These are phyloP conservation scores for Collybia nuda DNA, from an alignment of 768 basidiomycete genomes.

Conservation along the genomic window DNA sequence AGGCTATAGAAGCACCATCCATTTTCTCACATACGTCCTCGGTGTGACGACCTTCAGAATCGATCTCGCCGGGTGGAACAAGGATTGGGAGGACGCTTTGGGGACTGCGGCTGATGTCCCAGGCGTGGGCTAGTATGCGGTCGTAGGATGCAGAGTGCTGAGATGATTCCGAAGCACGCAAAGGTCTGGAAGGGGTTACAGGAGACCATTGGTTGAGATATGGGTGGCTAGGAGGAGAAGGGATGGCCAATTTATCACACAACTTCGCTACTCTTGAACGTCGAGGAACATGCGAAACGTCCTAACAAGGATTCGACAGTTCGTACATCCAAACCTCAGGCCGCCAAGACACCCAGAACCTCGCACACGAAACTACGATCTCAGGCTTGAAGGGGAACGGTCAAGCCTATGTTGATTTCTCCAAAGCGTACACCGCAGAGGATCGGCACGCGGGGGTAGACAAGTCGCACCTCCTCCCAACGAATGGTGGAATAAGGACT, in stretches of 20 bases:
- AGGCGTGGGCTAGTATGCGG: not conserved
- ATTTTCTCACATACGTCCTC: too few relatives aligned
- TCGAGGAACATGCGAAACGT: slow-evolving; percentile 8
- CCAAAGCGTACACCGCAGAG: not conserved
- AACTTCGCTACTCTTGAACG: slow-evolving; percentile 16
- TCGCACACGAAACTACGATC: slow-evolving; percentile 15
- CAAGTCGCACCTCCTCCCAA: slow-evolving; percentile 10
- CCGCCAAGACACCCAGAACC: slow-evolving; percentile 10
- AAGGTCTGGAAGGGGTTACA: not conserved
- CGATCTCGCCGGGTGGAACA: slow-evolving; percentile 15
- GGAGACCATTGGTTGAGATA: not conserved
- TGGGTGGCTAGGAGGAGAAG: not conserved
- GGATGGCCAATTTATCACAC: slow-evolving; percentile 5
- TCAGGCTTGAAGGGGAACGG: slow-evolving; percentile 6
- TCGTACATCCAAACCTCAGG: slow-evolving; percentile 2
- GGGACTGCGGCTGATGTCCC: not conserved
- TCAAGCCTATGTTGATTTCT: slow-evolving; percentile 1
- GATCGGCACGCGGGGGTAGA: slow-evolving; percentile 2
- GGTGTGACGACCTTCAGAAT: not conserved
- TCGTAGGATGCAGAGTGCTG: not conserved
- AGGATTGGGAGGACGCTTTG: slow-evolving; percentile 18
- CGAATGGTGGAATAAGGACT: slow-evolving; percentile 13
- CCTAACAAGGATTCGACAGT: slow-evolving; percentile 10
- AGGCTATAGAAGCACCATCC: too few relatives aligned
- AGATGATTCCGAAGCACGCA: not conserved